Base-by-base conservation (phyloP, 306 rosid genomes). In the Betula pendula region DNA sequence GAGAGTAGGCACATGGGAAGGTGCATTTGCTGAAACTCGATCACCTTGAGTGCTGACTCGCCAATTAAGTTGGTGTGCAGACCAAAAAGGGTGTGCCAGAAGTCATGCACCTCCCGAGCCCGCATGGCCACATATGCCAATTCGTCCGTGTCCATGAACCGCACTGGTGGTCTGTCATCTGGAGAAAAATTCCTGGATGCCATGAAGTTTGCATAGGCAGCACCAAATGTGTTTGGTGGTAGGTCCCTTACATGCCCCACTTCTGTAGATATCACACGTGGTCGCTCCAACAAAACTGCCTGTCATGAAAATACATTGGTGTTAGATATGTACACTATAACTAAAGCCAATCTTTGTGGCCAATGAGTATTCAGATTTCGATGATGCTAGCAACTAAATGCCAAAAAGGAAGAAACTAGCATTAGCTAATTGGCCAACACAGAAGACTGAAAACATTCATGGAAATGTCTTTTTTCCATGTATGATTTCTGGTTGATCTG, bases 181-280 rank as follows among this genome's bases (percentile, higher is more conserved):
- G 98, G 97, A 4, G 98, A 92, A 65, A 96, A 96, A 85, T 91
- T 96, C 81, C 99, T 83, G 6, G 98, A 91, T 77, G 98, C 99
- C 98, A 96, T 92, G 84, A 92, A 96, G 74, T 83, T 89, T 70
- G 99, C 98, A 86, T 92, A 92, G 71, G 97, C 90, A 42, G 91
- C 96, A 59, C 98, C 98, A 33, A 91, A 95, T 65, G 99, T 91
- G 83, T 89, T 92, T 45, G 50, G 78, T 11, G 91, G 97, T 22
- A 95, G 77, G 76, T 93, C 97, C 96, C 97, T 89, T 11, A 93
- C 97, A 84, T 93, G 92, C 60, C 93, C 91, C 68, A 93, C 96
- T 5, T 93, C 71, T 49, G 87, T 80, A 62, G 91, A 91, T 76
- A 91, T 25, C 43, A 93, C 93, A 43, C 92, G 92, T 48, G 98